phyloP scores from a whole-genome alignment of 2,329 filamentous ascomycete genomes.

The Dendryphion nanum region DNA sequence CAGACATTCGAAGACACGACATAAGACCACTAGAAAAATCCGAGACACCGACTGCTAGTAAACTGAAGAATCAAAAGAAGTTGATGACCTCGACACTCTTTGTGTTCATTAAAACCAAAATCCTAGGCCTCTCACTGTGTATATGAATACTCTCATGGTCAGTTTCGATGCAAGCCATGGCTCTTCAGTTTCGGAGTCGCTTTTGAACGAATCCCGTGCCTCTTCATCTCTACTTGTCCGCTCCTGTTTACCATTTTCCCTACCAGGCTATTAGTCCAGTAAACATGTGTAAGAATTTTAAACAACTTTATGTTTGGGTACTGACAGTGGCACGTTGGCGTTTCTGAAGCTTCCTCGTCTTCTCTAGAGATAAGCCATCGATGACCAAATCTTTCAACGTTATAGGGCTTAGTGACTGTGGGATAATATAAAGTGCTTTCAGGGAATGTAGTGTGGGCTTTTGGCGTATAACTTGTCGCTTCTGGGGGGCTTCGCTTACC shows the following conservation, averaged over 20 bases:
- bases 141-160: neutral
- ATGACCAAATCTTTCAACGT: neutral
- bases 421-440: slow-evolving; percentile 22
- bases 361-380: neutral
- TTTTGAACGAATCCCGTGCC: neutral
- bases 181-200: neutral
- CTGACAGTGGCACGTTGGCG: slow-evolving; percentile 1
- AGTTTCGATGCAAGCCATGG: neutral
- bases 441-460: slow-evolving; percentile 5
- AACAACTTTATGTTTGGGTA: neutral
- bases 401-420: slow-evolving; percentile 13
- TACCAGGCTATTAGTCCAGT: neutral
- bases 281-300: neutral
- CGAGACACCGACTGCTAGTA: no score
- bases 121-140: neutral
- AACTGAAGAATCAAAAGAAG: neutral
- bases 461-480: neutral
- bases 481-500: slow-evolving; percentile 4
- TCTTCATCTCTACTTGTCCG: neutral
- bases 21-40: no score
- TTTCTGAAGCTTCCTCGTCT: neutral
- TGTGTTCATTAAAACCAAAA: neutral
- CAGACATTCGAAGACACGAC: no score
- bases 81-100: neutral
- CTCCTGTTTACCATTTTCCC: neutral